Evolutionary conservation across 2,329 filamentous ascomycete species (phyloP), one percentile per base, ranked within the genome.

Genomic region (Hirsutella thompsonii): DNA sequence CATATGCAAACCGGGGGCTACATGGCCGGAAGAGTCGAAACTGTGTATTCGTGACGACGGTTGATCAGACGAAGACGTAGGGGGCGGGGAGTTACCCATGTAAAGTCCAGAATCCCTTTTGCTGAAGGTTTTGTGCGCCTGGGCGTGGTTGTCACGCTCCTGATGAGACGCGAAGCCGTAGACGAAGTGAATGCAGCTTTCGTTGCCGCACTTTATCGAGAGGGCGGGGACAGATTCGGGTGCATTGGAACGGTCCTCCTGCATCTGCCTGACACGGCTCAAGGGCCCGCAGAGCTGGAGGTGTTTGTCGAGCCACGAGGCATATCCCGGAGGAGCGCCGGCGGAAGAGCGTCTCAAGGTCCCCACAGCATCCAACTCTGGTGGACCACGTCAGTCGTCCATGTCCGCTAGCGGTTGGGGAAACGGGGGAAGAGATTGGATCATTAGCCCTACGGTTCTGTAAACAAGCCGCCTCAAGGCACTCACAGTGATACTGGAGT

Each of bases 401-500:
- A 9, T 26, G 23, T 26, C 23, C 11, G 20, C 18, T 26, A n/a
- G 5, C 33, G 19, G 23, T 28, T 9, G 42, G 37, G 42, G 36
- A 44, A 29, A 20, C 36, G 38, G 37, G 40, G 38, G 38, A 26
- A 11, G 23, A 29, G 33, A 40, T 36, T n/a, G 18, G 26, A 36
- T 19, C 16, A 33, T 41, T 35, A 48, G 53, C 44, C 56, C 47
- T 49, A 61, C 58, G 51, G 46, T 60, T 52, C 43, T 58, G 54
- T 40, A 72, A 53, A 49, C 71, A 70, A 42, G 65, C 66, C 39
- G 61, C 62, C 51, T 76, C 71, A 41, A 77, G 67, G 53, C 70
- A 74, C 56, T 77, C 73, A 56, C 72, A 76, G 47, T 68, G 68
- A 50, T 76, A 73, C 53, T 77, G 73, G 40, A 76, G 57, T 30